Conservation (phyloP, 2,329 filamentous ascomycete species). For the Apiospora rasikravindrae region DNA sequence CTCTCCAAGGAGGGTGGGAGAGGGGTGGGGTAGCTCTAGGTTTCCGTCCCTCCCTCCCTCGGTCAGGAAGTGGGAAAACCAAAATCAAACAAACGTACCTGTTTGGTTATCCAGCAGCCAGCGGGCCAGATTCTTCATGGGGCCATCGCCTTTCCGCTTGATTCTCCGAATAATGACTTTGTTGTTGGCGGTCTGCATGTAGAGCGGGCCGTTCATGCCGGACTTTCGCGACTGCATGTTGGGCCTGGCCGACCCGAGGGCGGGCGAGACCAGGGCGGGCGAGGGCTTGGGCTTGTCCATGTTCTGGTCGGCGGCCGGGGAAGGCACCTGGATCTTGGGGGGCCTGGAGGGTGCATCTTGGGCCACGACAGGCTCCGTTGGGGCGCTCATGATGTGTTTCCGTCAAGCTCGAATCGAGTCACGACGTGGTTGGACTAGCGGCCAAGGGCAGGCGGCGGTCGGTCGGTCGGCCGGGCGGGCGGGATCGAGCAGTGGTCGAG, state of each 20-base stretch:
- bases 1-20: not conserved
- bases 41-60: not conserved
- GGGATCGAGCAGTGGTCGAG: not conserved
- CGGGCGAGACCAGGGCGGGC: not conserved
- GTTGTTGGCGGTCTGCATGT: conserved; percentile 60
- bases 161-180: conserved; percentile 60
- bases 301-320: not conserved
- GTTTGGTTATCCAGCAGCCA: conserved; percentile 83
- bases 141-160: conserved; percentile 66
- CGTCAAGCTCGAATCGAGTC: not conserved
- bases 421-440: not conserved
- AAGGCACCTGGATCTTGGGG: not conserved
- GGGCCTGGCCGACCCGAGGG: not conserved
- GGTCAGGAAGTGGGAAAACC: conserved; percentile 22
- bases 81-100: conserved; percentile 60
- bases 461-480: not conserved
- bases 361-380: not conserved
- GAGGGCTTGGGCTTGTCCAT: conserved; percentile 13
- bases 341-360: not conserved
- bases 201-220: conserved; percentile 60
- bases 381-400: conserved; percentile 11
- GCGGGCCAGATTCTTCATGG: conserved; percentile 63
- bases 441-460: not conserved
- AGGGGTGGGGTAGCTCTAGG: conserved; percentile 14
- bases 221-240: conserved; percentile 13